These are phyloP conservation scores for Trypethelium eluteriae DNA, from an alignment of 495 filamentous ascomycete genomes.

Conservation along the genomic window DNA sequence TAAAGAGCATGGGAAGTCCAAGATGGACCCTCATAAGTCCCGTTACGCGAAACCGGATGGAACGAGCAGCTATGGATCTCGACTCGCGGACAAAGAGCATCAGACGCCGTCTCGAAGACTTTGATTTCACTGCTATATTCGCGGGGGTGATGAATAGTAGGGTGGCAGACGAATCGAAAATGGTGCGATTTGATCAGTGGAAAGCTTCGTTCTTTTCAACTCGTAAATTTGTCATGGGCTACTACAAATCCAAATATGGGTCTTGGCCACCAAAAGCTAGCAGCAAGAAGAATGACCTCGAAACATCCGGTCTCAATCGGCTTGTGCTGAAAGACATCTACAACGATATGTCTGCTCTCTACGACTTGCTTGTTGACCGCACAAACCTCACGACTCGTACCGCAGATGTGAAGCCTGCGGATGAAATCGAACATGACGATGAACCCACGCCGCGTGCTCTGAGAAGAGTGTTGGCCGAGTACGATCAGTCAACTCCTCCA, in stretches of 20 bases:
- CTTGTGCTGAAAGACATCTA: constrained; percentile 75
- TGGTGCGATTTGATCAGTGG: constrained; percentile 80
- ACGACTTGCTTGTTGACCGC: constrained; percentile 82
- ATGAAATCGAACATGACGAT: constrained; percentile 46
- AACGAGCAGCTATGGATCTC: constrained; percentile 74
- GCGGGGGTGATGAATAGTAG: constrained; percentile 79
- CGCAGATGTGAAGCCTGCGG: constrained; percentile 36
- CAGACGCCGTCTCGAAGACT: constrained; percentile 62
- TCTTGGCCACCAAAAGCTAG: constrained; percentile 89
- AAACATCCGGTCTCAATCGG: constrained; percentile 77
- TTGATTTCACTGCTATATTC: constrained; percentile 87
- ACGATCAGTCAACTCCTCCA: constrained; percentile 77
- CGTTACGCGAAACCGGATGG: constrained; percentile 67
- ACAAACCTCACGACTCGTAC: constrained; percentile 49
- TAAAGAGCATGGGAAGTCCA: constrained; percentile 59
- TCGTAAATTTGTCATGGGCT: constrained; percentile 63
- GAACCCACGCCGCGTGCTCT: constrained; percentile 49
- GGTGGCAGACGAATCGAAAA: constrained; percentile 60
- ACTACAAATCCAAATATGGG: constrained; percentile 78
- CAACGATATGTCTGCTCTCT: constrained; percentile 74
- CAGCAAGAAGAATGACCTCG: constrained; percentile 83
- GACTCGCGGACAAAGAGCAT: constrained; percentile 57
- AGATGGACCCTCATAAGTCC: constrained; percentile 61
- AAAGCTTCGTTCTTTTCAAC: constrained; percentile 62
- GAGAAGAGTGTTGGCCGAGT: constrained; percentile 72